Percentiles rank a stretch among this genome's conserved stretches.
phyloP scores from a whole-genome alignment of 257 asterid genomes.

The Haberlea rhodopensis region DNA sequence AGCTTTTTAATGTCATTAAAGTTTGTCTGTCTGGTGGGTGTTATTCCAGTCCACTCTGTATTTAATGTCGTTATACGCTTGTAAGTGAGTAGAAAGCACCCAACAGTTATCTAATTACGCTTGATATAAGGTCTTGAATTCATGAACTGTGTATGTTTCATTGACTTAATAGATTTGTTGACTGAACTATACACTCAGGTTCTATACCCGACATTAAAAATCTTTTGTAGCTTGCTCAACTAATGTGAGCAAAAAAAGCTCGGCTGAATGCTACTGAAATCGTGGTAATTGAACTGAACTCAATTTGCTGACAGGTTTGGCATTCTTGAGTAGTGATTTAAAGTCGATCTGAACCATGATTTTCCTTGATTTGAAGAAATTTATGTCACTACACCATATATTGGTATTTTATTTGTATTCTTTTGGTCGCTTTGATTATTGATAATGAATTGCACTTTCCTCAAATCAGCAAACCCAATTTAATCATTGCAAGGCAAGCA shows the following conservation, averaged over 20 bases:
- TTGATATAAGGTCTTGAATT: background rate
- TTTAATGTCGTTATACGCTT: too few relatives aligned
- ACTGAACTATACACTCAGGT: too few relatives aligned
- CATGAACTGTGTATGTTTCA: background rate
- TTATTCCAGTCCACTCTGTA: background rate
- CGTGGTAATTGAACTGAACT: background rate
- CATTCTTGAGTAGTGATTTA: background rate
- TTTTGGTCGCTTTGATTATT: too few relatives aligned
- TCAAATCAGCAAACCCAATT: background rate
- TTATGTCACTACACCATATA: background rate
- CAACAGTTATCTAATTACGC: background rate
- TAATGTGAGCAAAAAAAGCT: background rate
- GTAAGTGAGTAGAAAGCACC: background rate
- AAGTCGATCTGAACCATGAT: background rate
- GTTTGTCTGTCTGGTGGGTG: background rate
- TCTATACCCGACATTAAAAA: background rate
- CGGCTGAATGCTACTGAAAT: background rate
- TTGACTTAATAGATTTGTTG: background rate
- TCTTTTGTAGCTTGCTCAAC: background rate
- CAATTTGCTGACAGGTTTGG: background rate
- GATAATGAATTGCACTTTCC: background rate
- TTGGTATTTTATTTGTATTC: too few relatives aligned
- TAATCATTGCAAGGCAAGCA: too few relatives aligned
- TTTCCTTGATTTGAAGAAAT: background rate
- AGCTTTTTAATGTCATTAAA: background rate